Percentiles rank a stretch among this genome's conserved stretches.
phyloP scores from a whole-genome alignment of 2,329 filamentous ascomycete genomes.

The Aspergillus ustus region DNA sequence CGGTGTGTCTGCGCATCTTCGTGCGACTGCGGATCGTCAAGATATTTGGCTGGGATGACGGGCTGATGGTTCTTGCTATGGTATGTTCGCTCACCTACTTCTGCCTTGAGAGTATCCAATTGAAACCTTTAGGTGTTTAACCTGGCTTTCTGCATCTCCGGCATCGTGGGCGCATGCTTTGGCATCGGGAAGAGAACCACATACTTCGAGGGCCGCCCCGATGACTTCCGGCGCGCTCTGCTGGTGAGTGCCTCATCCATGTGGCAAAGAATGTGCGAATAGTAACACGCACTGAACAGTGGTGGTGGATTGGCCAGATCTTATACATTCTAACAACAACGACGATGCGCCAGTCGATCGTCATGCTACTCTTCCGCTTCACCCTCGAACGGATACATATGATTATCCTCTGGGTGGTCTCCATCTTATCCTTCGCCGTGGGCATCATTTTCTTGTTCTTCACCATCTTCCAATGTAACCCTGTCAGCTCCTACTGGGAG shows the following conservation, averaged over 20 bases:
- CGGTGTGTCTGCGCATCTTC: conserved; percentile 33
- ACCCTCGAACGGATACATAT: conserved; percentile 49
- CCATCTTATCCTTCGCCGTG: conserved; percentile 48
- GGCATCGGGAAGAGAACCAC: conserved; percentile 28
- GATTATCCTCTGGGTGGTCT: conserved; percentile 51
- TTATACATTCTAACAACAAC: conserved; percentile 55
- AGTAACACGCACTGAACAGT: too few species aligned
- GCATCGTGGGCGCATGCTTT: conserved; percentile 30
- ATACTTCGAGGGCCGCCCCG: conserved; percentile 26
- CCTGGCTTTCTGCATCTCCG: conserved; percentile 32
- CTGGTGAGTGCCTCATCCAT: conserved; percentile 25
- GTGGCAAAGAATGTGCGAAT: too few species aligned
- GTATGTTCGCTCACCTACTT: conserved; percentile 22
- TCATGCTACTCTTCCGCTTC: conserved; percentile 56
- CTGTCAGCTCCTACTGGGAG: conserved; percentile 56
- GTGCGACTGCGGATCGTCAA: conserved; percentile 32
- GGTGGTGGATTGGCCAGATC: conserved; percentile 58
- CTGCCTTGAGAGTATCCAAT: conserved; percentile 11
- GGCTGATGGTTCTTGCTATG: conserved; percentile 30
- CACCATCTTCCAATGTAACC: conserved; percentile 56
- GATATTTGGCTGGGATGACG: conserved; percentile 37
- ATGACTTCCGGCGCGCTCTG: conserved; percentile 28
- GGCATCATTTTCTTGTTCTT: conserved; percentile 54
- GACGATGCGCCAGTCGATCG: conserved; percentile 55
- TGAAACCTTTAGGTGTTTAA: conserved; percentile 28